Percentiles rank a stretch among this genome's conserved stretches.
phyloP scores from a whole-genome alignment of 139 green algal genomes.

The Tetradesmus obliquus region DNA sequence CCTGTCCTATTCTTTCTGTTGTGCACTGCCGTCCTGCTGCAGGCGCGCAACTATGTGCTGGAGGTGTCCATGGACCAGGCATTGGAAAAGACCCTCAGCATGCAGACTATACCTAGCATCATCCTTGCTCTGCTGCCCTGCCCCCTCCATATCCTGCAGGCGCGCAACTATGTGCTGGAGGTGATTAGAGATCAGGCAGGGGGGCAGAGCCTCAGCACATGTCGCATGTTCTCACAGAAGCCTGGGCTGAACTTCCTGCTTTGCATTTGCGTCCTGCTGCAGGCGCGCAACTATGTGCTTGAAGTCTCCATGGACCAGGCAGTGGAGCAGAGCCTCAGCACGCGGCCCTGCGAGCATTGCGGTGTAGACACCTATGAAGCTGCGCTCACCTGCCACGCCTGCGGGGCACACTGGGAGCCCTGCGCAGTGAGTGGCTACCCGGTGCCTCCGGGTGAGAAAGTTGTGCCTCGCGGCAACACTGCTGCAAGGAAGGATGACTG shows the following conservation, averaged over 20 bases:
- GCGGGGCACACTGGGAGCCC: slow-evolving; percentile 62
- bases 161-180: not conserved
- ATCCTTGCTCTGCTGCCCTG: no score
- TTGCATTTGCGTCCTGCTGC: not conserved
- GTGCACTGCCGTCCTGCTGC: not conserved
- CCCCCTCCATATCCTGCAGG: not conserved
- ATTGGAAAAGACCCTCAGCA: slow-evolving; percentile 70
- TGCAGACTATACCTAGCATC: not conserved
- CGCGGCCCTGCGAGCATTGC: slow-evolving; percentile 70
- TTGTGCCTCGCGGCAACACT: slow-evolving; percentile 58
- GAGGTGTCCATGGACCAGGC: slow-evolving; percentile 76
- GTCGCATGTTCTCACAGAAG: no score
- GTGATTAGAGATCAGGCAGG: no score
- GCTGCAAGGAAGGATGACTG: slow-evolving; percentile 67
- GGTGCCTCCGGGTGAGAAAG: slow-evolving; percentile 56
- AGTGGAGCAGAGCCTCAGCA: slow-evolving; percentile 70
- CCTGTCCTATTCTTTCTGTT: not conserved
- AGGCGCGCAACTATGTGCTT: slow-evolving; percentile 79
- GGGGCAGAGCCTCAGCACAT: no score
- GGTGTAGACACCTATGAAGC: slow-evolving; percentile 74
- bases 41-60: slow-evolving; percentile 79
- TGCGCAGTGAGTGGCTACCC: slow-evolving; percentile 78
- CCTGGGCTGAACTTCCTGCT: not conserved
- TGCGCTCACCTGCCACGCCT: slow-evolving; percentile 75
- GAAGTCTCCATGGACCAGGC: slow-evolving; percentile 77